These are phyloP conservation scores for Orbilia blumenaviensis DNA, from an alignment of 2,329 filamentous ascomycete species.

Conservation along the genomic window DNA sequence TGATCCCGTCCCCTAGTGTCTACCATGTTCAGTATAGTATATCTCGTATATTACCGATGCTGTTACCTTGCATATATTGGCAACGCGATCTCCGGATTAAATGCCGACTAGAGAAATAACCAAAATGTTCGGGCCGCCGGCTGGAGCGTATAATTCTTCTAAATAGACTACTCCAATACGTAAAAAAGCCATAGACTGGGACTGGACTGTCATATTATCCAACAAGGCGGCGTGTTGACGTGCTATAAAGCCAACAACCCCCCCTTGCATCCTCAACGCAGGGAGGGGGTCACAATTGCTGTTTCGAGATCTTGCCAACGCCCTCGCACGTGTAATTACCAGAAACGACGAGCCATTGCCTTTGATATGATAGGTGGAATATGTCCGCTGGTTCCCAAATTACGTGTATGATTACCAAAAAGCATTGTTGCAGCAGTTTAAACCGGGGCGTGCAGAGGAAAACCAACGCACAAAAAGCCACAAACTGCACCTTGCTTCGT, in stretches of 20 bases:
- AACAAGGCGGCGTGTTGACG: conserved; percentile 22
- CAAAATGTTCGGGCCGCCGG: too few relatives aligned
- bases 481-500: conserved; percentile 28
- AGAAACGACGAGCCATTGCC: neutral
- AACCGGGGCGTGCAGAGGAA: neutral
- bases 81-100: neutral
- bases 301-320: neutral
- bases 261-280: conserved; percentile 27
- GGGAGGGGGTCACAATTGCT: conserved; percentile 5
- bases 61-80: conserved; percentile 7
- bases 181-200: neutral
- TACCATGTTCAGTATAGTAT: neutral
- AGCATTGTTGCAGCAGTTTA: neutral
- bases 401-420: neutral
- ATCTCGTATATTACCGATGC: neutral
- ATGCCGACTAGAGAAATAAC: neutral
- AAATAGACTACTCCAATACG: neutral
- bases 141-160: neutral
- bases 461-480: conserved; percentile 48
- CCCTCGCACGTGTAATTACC: conserved; percentile 11
- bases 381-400: neutral
- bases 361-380: neutral
- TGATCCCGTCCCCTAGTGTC: neutral
- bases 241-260: too few relatives aligned
- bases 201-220: neutral